Conservation (phyloP, 2,329 filamentous ascomycete genomes). For the Calonectria naviculata region DNA sequence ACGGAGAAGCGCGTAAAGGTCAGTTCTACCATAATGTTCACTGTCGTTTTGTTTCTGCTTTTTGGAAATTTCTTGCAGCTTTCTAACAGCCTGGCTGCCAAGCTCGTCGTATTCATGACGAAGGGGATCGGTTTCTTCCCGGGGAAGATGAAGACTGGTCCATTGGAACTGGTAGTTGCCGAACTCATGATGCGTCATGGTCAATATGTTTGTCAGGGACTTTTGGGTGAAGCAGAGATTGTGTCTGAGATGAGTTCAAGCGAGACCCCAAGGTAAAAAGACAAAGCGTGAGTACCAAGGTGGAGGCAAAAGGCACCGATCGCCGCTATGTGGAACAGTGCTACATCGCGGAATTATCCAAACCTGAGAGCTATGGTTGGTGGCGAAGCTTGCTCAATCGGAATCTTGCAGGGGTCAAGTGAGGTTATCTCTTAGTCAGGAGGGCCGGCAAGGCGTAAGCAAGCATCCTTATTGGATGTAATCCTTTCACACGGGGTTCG, state of each 20-base stretch:
- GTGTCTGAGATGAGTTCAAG: neutral
- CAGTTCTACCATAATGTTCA: neutral
- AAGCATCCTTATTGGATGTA: too few relatives aligned
- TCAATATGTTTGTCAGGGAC: neutral
- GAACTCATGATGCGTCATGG: neutral
- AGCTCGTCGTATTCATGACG: neutral
- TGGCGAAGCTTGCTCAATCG: too few relatives aligned
- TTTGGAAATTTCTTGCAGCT: neutral
- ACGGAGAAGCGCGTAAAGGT: neutral
- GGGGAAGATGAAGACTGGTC: neutral
- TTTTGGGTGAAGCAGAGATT: neutral
- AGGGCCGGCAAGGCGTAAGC: too few relatives aligned
- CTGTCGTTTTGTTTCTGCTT: neutral
- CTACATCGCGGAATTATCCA: too few relatives aligned
- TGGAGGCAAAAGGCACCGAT: too few relatives aligned
- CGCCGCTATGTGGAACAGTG: too few relatives aligned
- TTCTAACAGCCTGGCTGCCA: neutral
- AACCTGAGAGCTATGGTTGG: too few relatives aligned
- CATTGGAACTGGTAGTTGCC: neutral
- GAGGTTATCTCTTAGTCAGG: too few relatives aligned
- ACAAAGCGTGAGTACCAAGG: too few relatives aligned
- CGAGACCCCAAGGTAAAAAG: too few relatives aligned
- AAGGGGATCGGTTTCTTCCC: neutral
- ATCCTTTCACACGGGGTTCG: too few relatives aligned
- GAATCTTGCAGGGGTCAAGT: too few relatives aligned